Base-by-base conservation (phyloP, 192 early-diverging fungal genomes). In the Spinellus fusiger region DNA sequence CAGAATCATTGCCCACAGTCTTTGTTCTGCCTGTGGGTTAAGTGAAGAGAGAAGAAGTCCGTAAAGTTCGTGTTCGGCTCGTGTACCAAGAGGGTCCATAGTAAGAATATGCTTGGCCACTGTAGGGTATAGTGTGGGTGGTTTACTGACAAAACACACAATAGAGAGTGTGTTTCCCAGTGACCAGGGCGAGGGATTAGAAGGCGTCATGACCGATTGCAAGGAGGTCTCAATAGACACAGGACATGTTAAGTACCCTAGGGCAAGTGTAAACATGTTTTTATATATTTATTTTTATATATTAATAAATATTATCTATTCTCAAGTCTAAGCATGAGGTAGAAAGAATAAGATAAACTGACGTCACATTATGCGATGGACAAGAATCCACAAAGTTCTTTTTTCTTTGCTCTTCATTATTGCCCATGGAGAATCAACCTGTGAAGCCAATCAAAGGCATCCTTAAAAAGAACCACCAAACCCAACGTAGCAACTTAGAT, bases 361-460 rank as follows among this genome's bases (percentile, higher is more conserved):
- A 44, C 40, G 40, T 44, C 40, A 44, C 40, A 44, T 44, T 44
- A 44, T 44, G 40, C 40, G 18, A 18, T 51, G 26, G 22, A 9
- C 20, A 51, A 25, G 3, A 51, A 27, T 23, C 20, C 22, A 15
- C 22, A 3, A 25, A 4, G 10, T 44, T 29, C 4, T 51, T 51
- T 51, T 9, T 29, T 23, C 27, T 29, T 20, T 22, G n/a, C 3
- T 23, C 27, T 5, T 29, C 22, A 51, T 25, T 29, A 4, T 51
- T 12, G 49, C 27, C 23, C 40, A 32, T 25, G 26, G 46, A 47
- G 44, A 60, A 26, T 53, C 33, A 18, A 22, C 25, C 46, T 20
- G 54, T 56, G 48, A 55, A 65, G 44, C 69, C 69, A 16, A 59
- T 61, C 29, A 71, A 65, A 40, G 69, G 69, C 44, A 71, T 71